Base-by-base conservation (phyloP, 371 early-diverging fungal species). In the Dentiscutata heterogama region DNA sequence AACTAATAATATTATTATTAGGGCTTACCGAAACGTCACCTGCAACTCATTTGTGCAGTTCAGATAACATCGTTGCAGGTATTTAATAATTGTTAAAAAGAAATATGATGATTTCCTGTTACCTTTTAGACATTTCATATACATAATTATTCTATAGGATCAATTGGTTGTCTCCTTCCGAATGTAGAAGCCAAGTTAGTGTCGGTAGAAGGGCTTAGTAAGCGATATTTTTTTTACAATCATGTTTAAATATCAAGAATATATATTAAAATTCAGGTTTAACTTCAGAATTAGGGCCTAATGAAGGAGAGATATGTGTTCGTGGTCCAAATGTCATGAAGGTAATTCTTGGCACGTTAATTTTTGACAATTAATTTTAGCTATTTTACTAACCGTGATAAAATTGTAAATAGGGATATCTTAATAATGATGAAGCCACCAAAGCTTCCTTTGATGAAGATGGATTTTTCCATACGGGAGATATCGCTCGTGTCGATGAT, bases 391-490 rank as follows among this genome's bases (percentile, higher is more conserved):
- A 35, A 35, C 35, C 35, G 35, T 35, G 35, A 35, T 35, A 35
- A 35, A 35, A 4, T 35, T 39, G 27, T 11, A 42, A 39, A 63
- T 46, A 84, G 42, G 95, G 95, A 0, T 95, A 95, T 81, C 84
- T 91, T 27, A 92, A 94, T 75, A 91, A 94, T 78, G 78, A 83
- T 0, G 88, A 92, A 80, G 96, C 95, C 1, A 96, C 95, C 5
- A 87, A 84, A 18, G 87, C 86, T 11, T 89, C 93, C 1, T 92
- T 97, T 63, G 92, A 91, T 76, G 68, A 51, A 0, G 90, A 90
- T 67, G 95, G 95, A 14, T 97, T 93, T 89, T 87, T 96, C 83
- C 93, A 92, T 78, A 96, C 95, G 0, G 97, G 96, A 27, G 98
- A 98, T 82, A 87, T 97, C 63, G 97, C 82, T 20, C 20, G 16